Evolutionary conservation across 2,329 filamentous ascomycete species (phyloP).

Genomic region (Penicillium sp.): DNA sequence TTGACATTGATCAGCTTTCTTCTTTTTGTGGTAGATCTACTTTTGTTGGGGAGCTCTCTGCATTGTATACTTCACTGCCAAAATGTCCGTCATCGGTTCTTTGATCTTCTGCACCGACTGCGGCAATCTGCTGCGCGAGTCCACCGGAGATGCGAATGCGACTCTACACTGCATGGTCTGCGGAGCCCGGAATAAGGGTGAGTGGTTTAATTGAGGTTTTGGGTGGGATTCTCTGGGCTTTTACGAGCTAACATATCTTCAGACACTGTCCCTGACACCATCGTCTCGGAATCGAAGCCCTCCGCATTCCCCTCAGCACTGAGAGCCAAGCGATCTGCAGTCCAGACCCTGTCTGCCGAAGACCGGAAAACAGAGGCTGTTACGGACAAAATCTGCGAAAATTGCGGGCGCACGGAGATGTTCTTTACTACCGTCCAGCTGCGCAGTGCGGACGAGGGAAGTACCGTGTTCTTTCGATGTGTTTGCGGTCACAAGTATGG

Average conservation of each 20-base stretch:
- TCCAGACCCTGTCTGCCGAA: constrained; percentile 75
- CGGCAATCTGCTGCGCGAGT: constrained; percentile 81
- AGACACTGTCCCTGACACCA: constrained; percentile 74
- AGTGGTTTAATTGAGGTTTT: background rate
- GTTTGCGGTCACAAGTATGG: constrained; percentile 79
- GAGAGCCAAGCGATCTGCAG: constrained; percentile 78
- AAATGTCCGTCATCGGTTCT: constrained; percentile 85
- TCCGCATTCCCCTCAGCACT: constrained; percentile 88
- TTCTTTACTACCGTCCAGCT: constrained; percentile 82
- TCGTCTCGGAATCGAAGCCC: constrained; percentile 80
- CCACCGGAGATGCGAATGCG: constrained; percentile 72
- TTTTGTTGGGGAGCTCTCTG: background rate
- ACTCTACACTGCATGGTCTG: constrained; percentile 82
- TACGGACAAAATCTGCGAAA: constrained; percentile 68
- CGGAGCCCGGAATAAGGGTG: constrained; percentile 80
- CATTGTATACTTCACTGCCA: background rate
- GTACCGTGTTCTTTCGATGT: constrained; percentile 86
- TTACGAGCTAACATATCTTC: constrained; percentile 11
- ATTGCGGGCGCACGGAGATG: constrained; percentile 79
- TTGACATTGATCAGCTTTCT: background rate
- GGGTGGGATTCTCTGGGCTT: background rate
- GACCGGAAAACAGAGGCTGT: constrained; percentile 72
- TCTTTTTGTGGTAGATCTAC: background rate
- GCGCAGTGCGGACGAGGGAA: constrained; percentile 90
- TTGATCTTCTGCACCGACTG: constrained; percentile 92